Percentiles rank a stretch among this genome's conserved stretches.
These are phyloP conservation scores for Sclerotinia sclerotiorum DNA, from an alignment of 2,329 filamentous ascomycete species.

Conservation along the genomic window DNA sequence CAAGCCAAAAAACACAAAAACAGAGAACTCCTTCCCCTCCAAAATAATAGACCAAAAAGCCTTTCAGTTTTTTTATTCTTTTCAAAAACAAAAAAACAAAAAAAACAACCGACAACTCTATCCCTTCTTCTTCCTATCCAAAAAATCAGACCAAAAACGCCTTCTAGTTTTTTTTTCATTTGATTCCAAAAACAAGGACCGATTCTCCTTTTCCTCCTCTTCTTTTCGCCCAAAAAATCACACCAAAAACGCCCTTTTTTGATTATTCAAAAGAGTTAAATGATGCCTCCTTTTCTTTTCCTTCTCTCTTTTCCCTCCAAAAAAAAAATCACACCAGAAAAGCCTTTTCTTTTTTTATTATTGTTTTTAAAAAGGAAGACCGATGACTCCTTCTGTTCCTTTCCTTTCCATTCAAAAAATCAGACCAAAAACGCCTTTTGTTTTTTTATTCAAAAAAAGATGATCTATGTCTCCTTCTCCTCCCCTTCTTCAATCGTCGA, in stretches of 20 bases:
- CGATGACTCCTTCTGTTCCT: neutral
- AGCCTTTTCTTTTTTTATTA: too few relatives aligned
- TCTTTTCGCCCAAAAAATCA: neutral
- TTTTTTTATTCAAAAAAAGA: too few relatives aligned
- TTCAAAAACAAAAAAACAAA: too few relatives aligned
- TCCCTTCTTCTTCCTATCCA: neutral
- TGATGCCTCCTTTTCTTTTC: neutral
- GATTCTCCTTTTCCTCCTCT: neutral
- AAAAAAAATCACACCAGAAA: neutral
- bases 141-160: neutral
- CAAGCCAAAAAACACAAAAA: neutral
- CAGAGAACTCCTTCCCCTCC: too few relatives aligned
- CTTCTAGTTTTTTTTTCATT: too few relatives aligned
- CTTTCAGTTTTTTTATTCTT: too few relatives aligned
- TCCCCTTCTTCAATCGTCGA: neutral
- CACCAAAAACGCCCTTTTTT: too few relatives aligned
- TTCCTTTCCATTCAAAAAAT: neutral
- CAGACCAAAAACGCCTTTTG: neutral
- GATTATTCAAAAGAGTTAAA: too few relatives aligned
- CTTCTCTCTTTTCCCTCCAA: neutral
- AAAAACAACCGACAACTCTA: too few relatives aligned
- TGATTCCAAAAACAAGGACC: too few relatives aligned
- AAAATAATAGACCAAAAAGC: neutral
- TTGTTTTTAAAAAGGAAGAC: too few relatives aligned
- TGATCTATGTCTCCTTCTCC: neutral